Conservation (phyloP, 192 early-diverging fungal genomes). For the Dissophora ornata region DNA sequence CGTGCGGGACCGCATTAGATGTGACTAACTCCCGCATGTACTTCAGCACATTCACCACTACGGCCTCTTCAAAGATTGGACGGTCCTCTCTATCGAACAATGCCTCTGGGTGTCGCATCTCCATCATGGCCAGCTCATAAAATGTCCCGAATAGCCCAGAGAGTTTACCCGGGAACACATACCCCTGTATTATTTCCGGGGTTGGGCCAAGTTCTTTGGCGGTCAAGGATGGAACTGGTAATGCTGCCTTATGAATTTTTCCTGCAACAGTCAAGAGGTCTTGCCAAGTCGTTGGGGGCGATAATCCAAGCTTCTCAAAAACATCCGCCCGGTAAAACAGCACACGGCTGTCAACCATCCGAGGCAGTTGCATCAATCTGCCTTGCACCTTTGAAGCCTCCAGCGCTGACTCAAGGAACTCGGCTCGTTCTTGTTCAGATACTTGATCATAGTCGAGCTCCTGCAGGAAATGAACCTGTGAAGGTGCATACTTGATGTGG, state of each 20-base stretch:
- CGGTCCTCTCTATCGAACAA: constrained; percentile 19
- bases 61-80: constrained; percentile 26
- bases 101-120: constrained; percentile 15
- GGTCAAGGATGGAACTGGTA: neutral
- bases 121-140: constrained; percentile 48
- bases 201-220: neutral
- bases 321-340: constrained; percentile 31
- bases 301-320: constrained; percentile 14
- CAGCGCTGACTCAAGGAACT: constrained; percentile 29
- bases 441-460: constrained; percentile 11
- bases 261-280: constrained; percentile 14
- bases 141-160: constrained; percentile 45
- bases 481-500: constrained; percentile 45
- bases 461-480: constrained; percentile 33
- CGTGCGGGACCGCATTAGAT: constrained; percentile 21
- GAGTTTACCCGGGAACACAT: constrained; percentile 42
- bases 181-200: constrained; percentile 16
- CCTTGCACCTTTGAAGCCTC: constrained; percentile 31
- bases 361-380: constrained; percentile 29
- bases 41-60: constrained; percentile 17
- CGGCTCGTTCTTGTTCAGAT: constrained; percentile 1
- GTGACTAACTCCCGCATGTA: constrained; percentile 13
- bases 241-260: neutral
- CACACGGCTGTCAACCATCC: constrained; percentile 45
- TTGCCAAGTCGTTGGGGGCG: constrained; percentile 17